A percentile compares a stretch with the other conserved stretches of the same genome.
phyloP scores from a whole-genome alignment of 805 yeast genomes.

The Myxozyma vanderwaltii region DNA sequence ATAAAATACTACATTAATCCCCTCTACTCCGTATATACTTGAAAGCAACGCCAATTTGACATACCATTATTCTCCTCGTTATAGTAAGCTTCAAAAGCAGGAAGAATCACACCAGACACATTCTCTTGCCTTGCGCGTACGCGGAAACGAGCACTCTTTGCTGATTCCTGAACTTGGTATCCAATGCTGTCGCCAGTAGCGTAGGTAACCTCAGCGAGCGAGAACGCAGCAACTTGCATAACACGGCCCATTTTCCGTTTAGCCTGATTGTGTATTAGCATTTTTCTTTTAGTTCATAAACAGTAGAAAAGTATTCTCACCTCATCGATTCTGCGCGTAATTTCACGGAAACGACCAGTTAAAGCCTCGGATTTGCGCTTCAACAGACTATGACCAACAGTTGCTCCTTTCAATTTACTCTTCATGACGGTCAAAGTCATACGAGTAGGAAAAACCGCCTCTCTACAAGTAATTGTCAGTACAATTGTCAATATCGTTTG shows the following conservation, averaged over 20 bases:
- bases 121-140: constrained; percentile 92
- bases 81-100: constrained; percentile 84
- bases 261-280: constrained; percentile 47
- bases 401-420: constrained; percentile 93
- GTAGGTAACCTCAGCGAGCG: constrained; percentile 94
- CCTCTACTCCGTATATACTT: too few relatives aligned
- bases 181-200: constrained; percentile 97
- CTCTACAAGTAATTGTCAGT: constrained; percentile 12
- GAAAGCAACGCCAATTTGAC: neutral
- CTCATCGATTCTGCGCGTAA: constrained; percentile 89
- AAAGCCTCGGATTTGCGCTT: constrained; percentile 96
- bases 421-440: constrained; percentile 88
- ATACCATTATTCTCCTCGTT: constrained; percentile 71
- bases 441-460: constrained; percentile 35
- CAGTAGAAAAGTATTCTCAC: constrained; percentile 42
- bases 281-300: neutral
- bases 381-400: constrained; percentile 89
- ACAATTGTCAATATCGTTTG: neutral
- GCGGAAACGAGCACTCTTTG: constrained; percentile 81
- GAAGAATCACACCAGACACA: constrained; percentile 92
- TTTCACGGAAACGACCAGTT: constrained; percentile 94
- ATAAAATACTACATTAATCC: neutral
- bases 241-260: constrained; percentile 97
- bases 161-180: constrained; percentile 94
- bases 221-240: constrained; percentile 97